These are phyloP conservation scores for Aspergillus coremiiformis DNA, from an alignment of 495 filamentous ascomycete species.

Conservation along the genomic window DNA sequence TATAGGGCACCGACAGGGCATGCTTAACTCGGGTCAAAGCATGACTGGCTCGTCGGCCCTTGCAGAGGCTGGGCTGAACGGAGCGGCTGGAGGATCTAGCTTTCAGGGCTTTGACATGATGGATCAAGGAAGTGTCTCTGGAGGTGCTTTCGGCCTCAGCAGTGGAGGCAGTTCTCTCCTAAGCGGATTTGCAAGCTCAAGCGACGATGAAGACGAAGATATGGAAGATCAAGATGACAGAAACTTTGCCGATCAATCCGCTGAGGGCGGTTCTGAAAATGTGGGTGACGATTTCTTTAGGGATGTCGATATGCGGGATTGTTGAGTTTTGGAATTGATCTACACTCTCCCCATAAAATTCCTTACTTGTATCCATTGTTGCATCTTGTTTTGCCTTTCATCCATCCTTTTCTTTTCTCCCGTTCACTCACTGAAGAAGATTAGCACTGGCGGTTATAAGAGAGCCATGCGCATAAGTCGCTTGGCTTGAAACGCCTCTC, in stretches of 20 bases:
- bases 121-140: slow-evolving; percentile 54
- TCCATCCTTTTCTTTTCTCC: background rate
- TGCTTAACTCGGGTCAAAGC: slow-evolving; percentile 53
- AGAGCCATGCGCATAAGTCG: slow-evolving; percentile 13
- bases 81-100: slow-evolving; percentile 43
- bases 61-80: slow-evolving; percentile 65
- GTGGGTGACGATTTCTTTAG: slow-evolving; percentile 57
- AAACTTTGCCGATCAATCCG: slow-evolving; percentile 23
- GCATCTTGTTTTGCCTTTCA: slow-evolving; percentile 6
- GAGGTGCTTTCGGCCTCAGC: slow-evolving; percentile 54
- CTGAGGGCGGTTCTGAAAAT: slow-evolving; percentile 50
- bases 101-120: slow-evolving; percentile 74
- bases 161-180: slow-evolving; percentile 63
- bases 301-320: slow-evolving; percentile 49
- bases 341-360: slow-evolving; percentile 4
- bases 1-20: slow-evolving; percentile 58
- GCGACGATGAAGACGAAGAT: slow-evolving; percentile 96
- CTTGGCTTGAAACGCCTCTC: slow-evolving; percentile 12
- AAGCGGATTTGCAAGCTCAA: slow-evolving; percentile 92
- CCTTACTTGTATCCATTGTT: slow-evolving; percentile 7
- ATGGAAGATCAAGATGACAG: slow-evolving; percentile 77
- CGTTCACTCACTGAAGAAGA: background rate
- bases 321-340: slow-evolving; percentile 18
- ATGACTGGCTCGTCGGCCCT: slow-evolving; percentile 61
- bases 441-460: slow-evolving; percentile 13